These are phyloP conservation scores for Prunus salicina DNA, from an alignment of 306 rosid species.

Conservation along the genomic window DNA sequence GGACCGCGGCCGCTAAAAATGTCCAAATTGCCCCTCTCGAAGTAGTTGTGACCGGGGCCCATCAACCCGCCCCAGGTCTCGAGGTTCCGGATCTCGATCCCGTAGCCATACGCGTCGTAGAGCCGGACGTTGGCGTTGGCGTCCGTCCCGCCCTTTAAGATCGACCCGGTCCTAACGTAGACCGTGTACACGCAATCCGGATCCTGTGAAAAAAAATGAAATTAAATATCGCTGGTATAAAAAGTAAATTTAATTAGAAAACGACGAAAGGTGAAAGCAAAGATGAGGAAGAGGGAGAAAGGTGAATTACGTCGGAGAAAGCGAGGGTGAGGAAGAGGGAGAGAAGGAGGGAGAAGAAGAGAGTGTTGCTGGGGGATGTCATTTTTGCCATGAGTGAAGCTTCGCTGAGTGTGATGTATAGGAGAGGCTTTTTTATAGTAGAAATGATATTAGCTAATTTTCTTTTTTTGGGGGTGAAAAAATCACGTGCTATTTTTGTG, in stretches of 20 bases:
- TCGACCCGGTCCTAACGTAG: constrained; percentile 66
- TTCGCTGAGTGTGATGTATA: background rate
- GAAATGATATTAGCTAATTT: background rate
- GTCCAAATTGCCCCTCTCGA: constrained; percentile 86
- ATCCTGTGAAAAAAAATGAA: constrained; percentile 42
- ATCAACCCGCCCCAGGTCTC: constrained; percentile 79
- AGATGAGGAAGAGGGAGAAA: background rate
- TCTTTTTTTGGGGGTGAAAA: too few relatives aligned
- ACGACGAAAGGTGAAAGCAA: too few relatives aligned
- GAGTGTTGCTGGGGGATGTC: constrained; percentile 19
- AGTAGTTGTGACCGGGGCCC: constrained; percentile 62
- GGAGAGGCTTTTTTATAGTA: background rate
- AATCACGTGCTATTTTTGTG: background rate
- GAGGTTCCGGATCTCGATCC: constrained; percentile 46
- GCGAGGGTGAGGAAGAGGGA: constrained; percentile 27
- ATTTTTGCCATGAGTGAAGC: constrained; percentile 24
- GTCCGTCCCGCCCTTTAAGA: constrained; percentile 75
- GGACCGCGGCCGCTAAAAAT: constrained; percentile 78
- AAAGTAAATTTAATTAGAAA: background rate
- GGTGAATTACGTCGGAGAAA: constrained; percentile 26
- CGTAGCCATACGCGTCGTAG: constrained; percentile 52
- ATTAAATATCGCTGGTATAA: background rate
- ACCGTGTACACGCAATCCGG: constrained; percentile 66
- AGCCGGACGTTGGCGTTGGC: constrained; percentile 46
- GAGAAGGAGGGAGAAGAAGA: constrained; percentile 21